Base-by-base conservation (phyloP, 768 basidiomycete genomes). In the Mycena pura region DNA sequence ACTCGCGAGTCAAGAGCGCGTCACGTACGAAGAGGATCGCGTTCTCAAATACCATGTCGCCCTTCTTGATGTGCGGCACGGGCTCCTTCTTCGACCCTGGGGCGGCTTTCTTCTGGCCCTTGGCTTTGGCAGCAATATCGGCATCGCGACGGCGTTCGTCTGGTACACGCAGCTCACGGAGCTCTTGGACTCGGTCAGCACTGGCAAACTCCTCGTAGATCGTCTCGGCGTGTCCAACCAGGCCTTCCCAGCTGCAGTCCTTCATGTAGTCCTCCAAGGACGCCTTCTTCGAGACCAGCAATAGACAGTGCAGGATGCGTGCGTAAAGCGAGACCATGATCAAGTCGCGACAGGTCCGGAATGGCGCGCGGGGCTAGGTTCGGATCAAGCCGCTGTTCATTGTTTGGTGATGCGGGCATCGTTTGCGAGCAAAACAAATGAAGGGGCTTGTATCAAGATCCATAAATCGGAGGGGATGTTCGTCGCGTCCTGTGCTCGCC, bases 291-390 rank as follows among this genome's bases (percentile, higher is more conserved):
- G 67, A 60, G 21, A 73, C 69, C 6, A 70, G 57, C 6, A 62
- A 62, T 0, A 75, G 62, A 39, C 70, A 73, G 43, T 70, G 68
- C 2, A 74, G 61, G 9, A 73, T 55, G 17, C 73, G 68, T 0
- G 70, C 68, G 49, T 70, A 72, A 6, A 76, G 68, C 0, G 72
- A 73, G 19, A 70, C 65, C 46, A 72, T 70, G 48, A 71, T 68
- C 5, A 74, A 64, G 47, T 74, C 73, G 3, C 72, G 68, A 28
- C 68, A 70, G 3, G 68, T 70, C 22, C 69, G 70, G 57, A 71
- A 73, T 15, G 74, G 68, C 0, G 69, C 72, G 14, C 73, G 61
- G 1, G 70, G n/a, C n/a, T n/a, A n/a, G n/a, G n/a, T n/a, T n/a
- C n/a, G n/a, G n/a, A n/a, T n/a, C n/a, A n/a, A n/a, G n/a, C n/a